Evolutionary conservation across 1,139 yeast species (phyloP).

Genomic region (Candida neerlandica): DNA sequence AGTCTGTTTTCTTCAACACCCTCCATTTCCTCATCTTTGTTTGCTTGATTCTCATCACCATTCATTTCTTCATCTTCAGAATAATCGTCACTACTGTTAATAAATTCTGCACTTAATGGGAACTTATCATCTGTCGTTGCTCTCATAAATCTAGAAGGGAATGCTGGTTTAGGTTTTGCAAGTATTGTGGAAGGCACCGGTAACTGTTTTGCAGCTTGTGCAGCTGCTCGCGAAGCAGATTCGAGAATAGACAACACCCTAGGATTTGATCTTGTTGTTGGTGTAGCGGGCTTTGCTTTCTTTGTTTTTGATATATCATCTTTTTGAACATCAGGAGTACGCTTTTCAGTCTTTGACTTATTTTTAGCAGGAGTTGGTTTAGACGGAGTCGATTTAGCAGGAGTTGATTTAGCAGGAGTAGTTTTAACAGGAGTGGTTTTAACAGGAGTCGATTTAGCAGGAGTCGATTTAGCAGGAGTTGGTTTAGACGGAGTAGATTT

Average conservation of each 20-base stretch:
- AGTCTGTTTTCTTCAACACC: neutral
- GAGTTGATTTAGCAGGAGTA: neutral
- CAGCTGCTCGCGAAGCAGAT: neutral
- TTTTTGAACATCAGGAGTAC: neutral
- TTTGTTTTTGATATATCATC: neutral
- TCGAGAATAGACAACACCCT: conserved; percentile 1
- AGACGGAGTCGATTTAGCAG: neutral
- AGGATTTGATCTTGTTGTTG: neutral
- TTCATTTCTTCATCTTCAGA: neutral
- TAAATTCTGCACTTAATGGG: conserved; percentile 1
- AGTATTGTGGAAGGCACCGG: conserved; percentile 1
- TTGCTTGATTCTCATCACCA: neutral
- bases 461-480: neutral
- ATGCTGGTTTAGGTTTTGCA: neutral
- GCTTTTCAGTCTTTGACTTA: neutral
- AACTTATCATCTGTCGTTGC: neutral
- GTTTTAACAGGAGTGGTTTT: neutral
- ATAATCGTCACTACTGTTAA: conserved; percentile 1
- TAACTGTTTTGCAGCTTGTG: neutral
- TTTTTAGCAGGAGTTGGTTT: neutral
- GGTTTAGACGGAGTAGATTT: neutral
- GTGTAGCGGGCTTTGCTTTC: neutral
- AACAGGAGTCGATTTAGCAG: neutral
- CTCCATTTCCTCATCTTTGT: neutral
- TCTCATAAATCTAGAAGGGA: neutral